Base-by-base conservation (phyloP, 2,329 filamentous ascomycete species). In the Claviceps capensis region DNA sequence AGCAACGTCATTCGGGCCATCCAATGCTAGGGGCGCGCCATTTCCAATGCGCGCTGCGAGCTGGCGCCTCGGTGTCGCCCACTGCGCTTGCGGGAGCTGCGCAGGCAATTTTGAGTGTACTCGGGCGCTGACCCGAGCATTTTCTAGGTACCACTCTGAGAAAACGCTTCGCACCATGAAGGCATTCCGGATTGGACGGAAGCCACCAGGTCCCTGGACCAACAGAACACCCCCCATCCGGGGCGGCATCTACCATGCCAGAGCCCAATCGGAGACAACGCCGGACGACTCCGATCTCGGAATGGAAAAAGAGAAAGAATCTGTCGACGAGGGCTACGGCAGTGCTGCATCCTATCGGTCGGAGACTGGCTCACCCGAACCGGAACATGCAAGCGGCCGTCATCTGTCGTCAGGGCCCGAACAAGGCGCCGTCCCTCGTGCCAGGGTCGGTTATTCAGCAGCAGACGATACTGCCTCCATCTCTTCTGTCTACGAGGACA, bases 141-240 rank as follows among this genome's bases (percentile, higher is more conserved):
- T 42, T 42, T 5, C 19, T 67, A 82, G 79, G 56, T 82, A 80
- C 63, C 80, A 83, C 61, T 74, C 71, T 41, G 65, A 68, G 42
- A 65, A 69, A 51, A 78, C 78, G 14, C 63, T 81, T 34, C 68
- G 70, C 48, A 74, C 73, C 49, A 81, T 83, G 77, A 76, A 73
- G 62, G 72, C 73, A 58, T 81, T 74, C 65, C 77, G 76, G 58
- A 79, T 83, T 58, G 80, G 79, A 58, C 74, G 72, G 59, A 74
- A 72, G 61, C 68, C 76, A 47, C 60, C 66, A 51, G 71, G 74
- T 55, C 72, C 72, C 40, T 83, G 79, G 79, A 65, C 67, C 54
- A 81, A 79, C 65, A 69, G 75, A 58, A 75, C 73, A 57, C 79
- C 80, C 52, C 80, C 80, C 57, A 81, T 83, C 54, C 71, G 75